Base-by-base conservation (phyloP, 495 filamentous ascomycete genomes). In the Ramalina peruviana region DNA sequence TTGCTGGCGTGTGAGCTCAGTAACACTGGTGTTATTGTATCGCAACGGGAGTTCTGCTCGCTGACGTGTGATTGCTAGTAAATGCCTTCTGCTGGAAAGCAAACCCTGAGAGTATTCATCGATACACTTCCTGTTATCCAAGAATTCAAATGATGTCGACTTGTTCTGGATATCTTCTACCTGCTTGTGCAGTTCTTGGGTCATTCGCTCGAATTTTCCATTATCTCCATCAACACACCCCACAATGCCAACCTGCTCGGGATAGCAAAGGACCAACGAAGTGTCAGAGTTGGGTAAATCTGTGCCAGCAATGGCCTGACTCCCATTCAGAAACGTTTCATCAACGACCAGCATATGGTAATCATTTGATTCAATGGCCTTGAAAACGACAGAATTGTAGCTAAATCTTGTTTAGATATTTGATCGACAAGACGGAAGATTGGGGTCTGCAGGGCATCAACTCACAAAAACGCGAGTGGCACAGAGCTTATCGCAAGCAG, bases 341-440 rank as follows among this genome's bases (percentile, higher is more conserved):
- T 54, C 60, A 11, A 64, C 62, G 9, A 64, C 53, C 15, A 65
- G 53, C 5, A 65, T 51, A 5, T 59, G 57, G 46, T 68, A 69
- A 30, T 66, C 54, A 42, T 64, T 61, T 9, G 64, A 64, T 2
- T 61, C 61, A 4, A 69, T 57, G 2, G 63, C 60, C 25, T 65
- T 53, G 49, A 70, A 69, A 1, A 72, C 55, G 10, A 62, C 63
- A 1, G 63, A 66, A 43, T 71, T 69, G 48, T 67, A 69, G 41
- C 62, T 72, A 27, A 16, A 17, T 12, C 6, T 44, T 26, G 7
- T 15, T 50, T 13, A 33, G 37, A 20, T 5, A 7, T 9, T 16
- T 23, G 17, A 23, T 41, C 0, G 11, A 19, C 21, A 23, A 15
- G 5, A 41, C 7, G 27, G 27, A 10, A 1, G 27, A 30, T 1